Base-by-base conservation (phyloP, 1,284 basidiomycete genomes). In the Rhodotorula sp. region DNA sequence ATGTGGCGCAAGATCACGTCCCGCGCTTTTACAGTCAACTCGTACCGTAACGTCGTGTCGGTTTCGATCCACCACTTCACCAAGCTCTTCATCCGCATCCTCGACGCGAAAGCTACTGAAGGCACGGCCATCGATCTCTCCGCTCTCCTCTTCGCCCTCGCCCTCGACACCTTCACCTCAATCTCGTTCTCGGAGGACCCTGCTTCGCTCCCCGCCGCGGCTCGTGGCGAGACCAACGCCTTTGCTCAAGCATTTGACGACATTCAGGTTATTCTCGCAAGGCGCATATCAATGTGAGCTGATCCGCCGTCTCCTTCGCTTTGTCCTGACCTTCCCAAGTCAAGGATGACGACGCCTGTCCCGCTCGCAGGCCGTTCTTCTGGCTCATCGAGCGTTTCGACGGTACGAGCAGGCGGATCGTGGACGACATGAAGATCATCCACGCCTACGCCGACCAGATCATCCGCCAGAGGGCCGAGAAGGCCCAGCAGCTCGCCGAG, bases 221-320 rank as follows among this genome's bases (percentile, higher is more conserved):
- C 75, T 53, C 66, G 72, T 19, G 68, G 76, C 17, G 57, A 59
- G n/a, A 62, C 71, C 2, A 75, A 78, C 20, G 68, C 73, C 19
- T 80, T 80, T n/a, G 77, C 77, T 0, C 62, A 63, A 22, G 78
- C 78, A 32, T 78, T 80, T 57, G 78, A 80, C 71, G 74, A 71
- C 56, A 73, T 72, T 1, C 79, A 79, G 64, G 48, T 59, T 7
- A 63, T 77, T 4, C 76, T 79, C 61, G 73, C 75, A 32, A 62
- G 70, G n/a, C 57, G 70, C 10, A 49, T 62, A 19, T 39, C 54
- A 32, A 60, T 32, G 68, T 54, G 24, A 49, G 30, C 29, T n/a
- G n/a, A n/a, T n/a, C n/a, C n/a, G n/a, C n/a, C n/a, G 27, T 7
- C 22, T 6, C 11, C 51, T 17, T 27, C 30, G 24, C 39, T 10